Percentiles rank a stretch among this genome's conserved stretches.
Conservation (phyloP, 352 stramenopile genomes). For the Phytophthora sp. region DNA sequence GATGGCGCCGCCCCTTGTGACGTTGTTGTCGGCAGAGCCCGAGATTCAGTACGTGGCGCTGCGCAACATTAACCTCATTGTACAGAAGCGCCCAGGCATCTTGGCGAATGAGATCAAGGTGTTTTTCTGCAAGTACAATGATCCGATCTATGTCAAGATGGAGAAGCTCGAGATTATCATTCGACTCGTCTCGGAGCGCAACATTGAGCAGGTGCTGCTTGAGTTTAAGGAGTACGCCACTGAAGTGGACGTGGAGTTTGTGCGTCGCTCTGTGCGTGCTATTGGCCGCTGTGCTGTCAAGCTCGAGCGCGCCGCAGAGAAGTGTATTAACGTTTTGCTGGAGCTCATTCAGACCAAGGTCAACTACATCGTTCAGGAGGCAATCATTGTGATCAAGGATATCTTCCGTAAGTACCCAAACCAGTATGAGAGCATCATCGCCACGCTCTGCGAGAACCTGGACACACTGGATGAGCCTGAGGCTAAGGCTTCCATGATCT, state of each 20-base stretch:
- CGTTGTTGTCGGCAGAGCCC: constrained; percentile 96
- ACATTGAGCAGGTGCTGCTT: constrained; percentile 98
- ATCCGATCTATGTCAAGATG: constrained; percentile 97
- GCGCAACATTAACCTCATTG: constrained; percentile 99
- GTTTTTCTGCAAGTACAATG: constrained; percentile 99
- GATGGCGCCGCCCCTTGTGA: constrained; percentile 98
- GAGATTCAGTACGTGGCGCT: constrained; percentile 99
- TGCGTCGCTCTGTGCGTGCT: constrained; percentile 95
- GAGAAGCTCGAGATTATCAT: constrained; percentile 99
- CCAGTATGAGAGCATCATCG: constrained; percentile 99
- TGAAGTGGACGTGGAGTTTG: constrained; percentile 99
- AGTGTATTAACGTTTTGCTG: constrained; percentile 98
- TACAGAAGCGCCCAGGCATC: constrained; percentile 97
- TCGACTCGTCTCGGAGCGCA: constrained; percentile 96
- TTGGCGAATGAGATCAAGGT: constrained; percentile 96
- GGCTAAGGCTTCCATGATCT: constrained; percentile 99
- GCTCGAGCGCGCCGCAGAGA: constrained; percentile 96
- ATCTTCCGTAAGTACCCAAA: constrained; percentile 99
- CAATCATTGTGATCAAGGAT: constrained; percentile 99
- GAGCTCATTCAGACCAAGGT: constrained; percentile 99
- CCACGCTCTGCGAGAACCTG: constrained; percentile 99
- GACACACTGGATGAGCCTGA: constrained; percentile 99
- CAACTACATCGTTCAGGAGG: constrained; percentile 99
- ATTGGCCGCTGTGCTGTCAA: constrained; percentile 99
- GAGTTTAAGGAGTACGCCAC: constrained; percentile 99